Evolutionary conservation across 31 red algal genomes (phyloP).

Genomic region (Asparagopsis taxiformis): DNA sequence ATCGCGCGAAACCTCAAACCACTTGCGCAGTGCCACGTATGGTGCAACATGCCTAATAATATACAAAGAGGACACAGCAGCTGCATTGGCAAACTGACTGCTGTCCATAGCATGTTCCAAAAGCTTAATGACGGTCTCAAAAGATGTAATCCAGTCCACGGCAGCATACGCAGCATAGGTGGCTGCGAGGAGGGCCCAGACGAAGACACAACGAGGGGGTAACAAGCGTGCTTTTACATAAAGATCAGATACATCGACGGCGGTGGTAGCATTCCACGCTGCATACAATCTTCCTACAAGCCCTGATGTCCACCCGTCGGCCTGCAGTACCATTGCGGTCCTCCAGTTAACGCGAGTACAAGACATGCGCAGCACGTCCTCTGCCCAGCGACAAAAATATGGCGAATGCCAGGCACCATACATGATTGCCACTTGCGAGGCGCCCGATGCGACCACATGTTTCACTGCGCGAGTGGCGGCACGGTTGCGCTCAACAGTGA

Average conservation of each 20-base stretch:
- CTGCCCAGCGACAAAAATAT: slow-evolving; percentile 36
- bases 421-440: slow-evolving; percentile 17
- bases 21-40: slow-evolving; percentile 21
- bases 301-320: no score
- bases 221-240: no score
- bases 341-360: slow-evolving; percentile 10
- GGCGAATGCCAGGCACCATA: slow-evolving; percentile 49
- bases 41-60: slow-evolving; percentile 28
- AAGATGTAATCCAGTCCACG: slow-evolving; percentile 23
- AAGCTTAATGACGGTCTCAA: slow-evolving; percentile 15
- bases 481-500: neutral
- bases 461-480: slow-evolving; percentile 13
- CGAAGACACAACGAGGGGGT: neutral
- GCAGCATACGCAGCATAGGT: slow-evolving; percentile 20
- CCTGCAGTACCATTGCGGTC: slow-evolving; percentile 29
- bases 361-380: slow-evolving; percentile 35
- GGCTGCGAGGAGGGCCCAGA: slow-evolving; percentile 1
- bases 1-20: slow-evolving; percentile 54
- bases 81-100: neutral
- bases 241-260: no score
- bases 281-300: no score
- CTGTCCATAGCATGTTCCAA: slow-evolving; percentile 9
- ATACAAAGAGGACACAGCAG: slow-evolving; percentile 1
- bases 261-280: no score
- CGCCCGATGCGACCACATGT: slow-evolving; percentile 1